phyloP scores from a whole-genome alignment of 1,284 basidiomycete genomes.

The Singerocomus inundabilis region DNA sequence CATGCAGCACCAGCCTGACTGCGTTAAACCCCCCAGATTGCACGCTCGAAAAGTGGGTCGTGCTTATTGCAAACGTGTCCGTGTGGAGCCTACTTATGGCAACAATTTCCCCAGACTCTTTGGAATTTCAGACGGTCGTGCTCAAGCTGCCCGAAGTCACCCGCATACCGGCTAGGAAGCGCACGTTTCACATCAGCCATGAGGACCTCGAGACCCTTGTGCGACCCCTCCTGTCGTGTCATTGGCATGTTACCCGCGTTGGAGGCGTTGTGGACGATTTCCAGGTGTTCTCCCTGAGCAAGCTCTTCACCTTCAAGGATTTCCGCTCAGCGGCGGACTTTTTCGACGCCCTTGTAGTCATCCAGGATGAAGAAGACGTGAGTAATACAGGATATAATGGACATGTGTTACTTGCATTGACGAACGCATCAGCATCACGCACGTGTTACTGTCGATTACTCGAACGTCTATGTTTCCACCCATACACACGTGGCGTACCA shows the following conservation, averaged over 20 bases:
- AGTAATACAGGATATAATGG: slow-evolving; percentile 9
- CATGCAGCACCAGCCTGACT: slow-evolving; percentile 1
- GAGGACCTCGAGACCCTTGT: slow-evolving; percentile 35
- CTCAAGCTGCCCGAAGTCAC: slow-evolving; percentile 27
- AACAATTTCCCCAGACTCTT: slow-evolving; percentile 17
- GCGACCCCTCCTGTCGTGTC: slow-evolving; percentile 31
- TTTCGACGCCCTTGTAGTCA: slow-evolving; percentile 24
- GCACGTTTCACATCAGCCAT: slow-evolving; percentile 30
- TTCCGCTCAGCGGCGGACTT: slow-evolving; percentile 29
- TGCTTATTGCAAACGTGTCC: background rate
- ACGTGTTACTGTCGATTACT: slow-evolving; percentile 28
- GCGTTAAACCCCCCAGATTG: slow-evolving; percentile 9
- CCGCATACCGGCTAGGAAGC: slow-evolving; percentile 27
- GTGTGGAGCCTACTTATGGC: background rate
- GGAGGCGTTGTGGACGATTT: slow-evolving; percentile 3
- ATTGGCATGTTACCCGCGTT: slow-evolving; percentile 33
- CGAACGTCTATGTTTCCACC: slow-evolving; percentile 28
- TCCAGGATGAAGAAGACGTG: slow-evolving; percentile 35
- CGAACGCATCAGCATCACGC: slow-evolving; percentile 27
- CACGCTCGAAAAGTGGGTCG: slow-evolving; percentile 23
- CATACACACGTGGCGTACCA: slow-evolving; percentile 39
- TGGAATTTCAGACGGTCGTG: slow-evolving; percentile 16
- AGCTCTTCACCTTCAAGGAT: slow-evolving; percentile 29
- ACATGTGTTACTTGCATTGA: slow-evolving; percentile 3
- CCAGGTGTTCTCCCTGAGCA: slow-evolving; percentile 23